These are phyloP conservation scores for Plasmodium chabaudi DNA, from an alignment of 169 alveolate genomes.

Conservation along the genomic window DNA sequence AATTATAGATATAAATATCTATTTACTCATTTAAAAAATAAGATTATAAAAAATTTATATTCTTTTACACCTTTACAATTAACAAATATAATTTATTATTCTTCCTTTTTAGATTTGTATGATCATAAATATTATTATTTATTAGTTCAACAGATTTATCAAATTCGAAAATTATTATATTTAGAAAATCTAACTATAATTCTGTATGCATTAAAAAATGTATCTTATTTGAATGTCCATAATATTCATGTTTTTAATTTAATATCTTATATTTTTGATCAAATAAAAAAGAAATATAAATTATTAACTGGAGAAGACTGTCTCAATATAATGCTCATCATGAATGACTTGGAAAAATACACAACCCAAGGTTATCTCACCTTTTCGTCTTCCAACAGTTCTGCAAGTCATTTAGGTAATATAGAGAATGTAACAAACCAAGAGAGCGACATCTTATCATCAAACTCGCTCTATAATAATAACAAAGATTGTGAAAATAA, in stretches of 20 bases:
- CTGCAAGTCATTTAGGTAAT: background rate
- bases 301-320: conserved; percentile 68
- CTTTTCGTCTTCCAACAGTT: background rate
- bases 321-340: conserved; percentile 54
- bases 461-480: background rate
- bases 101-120: conserved; percentile 63
- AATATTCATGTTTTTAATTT: conserved; percentile 33
- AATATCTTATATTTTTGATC: conserved; percentile 40
- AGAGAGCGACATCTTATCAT: background rate
- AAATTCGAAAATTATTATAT: conserved; percentile 41
- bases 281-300: conserved; percentile 38
- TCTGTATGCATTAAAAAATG: conserved; percentile 58
- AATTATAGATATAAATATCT: conserved; percentile 65
- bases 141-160: conserved; percentile 52
- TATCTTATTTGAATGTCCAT: conserved; percentile 49
- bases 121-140: conserved; percentile 71
- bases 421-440: background rate
- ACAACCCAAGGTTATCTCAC: conserved; percentile 29
- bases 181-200: conserved; percentile 59
- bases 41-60: conserved; percentile 60
- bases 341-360: conserved; percentile 32
- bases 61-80: conserved; percentile 67
- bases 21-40: conserved; percentile 60
- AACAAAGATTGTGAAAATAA: background rate
- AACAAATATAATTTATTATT: conserved; percentile 69